Base-by-base conservation (phyloP, 129 eudicot genomes). In the Saposhnikovia divaricata region DNA sequence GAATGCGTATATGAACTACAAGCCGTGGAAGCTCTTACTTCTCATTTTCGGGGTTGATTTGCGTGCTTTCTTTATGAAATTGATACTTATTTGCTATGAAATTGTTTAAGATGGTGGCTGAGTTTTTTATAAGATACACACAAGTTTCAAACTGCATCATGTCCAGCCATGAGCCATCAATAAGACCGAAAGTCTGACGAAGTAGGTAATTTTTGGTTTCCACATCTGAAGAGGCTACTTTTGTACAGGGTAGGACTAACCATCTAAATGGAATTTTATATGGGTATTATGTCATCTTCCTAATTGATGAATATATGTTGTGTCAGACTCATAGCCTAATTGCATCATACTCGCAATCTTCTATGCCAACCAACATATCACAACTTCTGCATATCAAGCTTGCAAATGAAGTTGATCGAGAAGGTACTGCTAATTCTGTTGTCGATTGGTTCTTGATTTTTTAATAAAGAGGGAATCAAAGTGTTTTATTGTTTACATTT, bases 281-380 rank as follows among this genome's bases (percentile, higher is more conserved):
- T 42, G 50, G 7, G 65, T 19, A 21, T 6, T 3, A 21, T 27
- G 28, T 57, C 23, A 21, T 65, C 38, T 28, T 65, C 71, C 81
- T 78, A 31, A 65, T n/a, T 45, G 72, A 6, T 43, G 43, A 77
- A n/a, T 23, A 34, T 68, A 37, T 72, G 43, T 55, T 19, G 12
- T 38, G 31, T 45, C 61, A 92, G 96, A 53, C 61, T 19, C 10
- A 5, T 19, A 19, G 25, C 93, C 96, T 21, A 90, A 92, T 81
- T 90, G 86, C 79, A 84, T 90, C 81, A 90, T 92, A 77, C 85
- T 90, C 72, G 93, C 97, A 83, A 89, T 90, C 81, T 92, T 31
- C 93, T 93, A 91, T 46, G 96, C 96, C 37, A 90, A 92, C 73
- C 97, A 92, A 87, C 96, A 92, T 87, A 92, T 92, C 69, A 91